Conservation (phyloP, 441 rosid species). For the Populus trichocarpa region DNA sequence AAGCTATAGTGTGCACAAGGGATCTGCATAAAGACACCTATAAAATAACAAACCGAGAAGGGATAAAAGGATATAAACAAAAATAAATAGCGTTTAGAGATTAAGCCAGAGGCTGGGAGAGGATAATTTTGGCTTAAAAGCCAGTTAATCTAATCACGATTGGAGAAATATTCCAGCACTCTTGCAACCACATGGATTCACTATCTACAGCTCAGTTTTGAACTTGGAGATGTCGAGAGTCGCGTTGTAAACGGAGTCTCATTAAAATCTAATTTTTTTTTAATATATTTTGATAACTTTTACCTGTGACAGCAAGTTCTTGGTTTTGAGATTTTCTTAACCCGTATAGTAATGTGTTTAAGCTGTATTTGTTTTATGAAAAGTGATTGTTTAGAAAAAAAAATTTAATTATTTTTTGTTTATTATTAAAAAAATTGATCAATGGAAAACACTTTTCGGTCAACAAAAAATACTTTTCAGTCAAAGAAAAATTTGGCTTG, state of each 20-base stretch:
- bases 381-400: too few relatives aligned
- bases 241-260: too few relatives aligned
- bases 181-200: neutral
- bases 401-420: too few relatives aligned
- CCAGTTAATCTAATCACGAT: neutral
- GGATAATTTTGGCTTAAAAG: neutral
- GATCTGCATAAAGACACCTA: neutral
- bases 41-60: neutral
- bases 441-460: too few relatives aligned
- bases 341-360: too few relatives aligned
- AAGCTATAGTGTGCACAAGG: too few relatives aligned
- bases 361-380: too few relatives aligned
- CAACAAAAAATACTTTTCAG: too few relatives aligned
- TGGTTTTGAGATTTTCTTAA: neutral
- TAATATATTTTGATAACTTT: neutral
- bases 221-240: too few relatives aligned
- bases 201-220: neutral
- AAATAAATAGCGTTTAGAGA: neutral
- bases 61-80: neutral
- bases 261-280: too few relatives aligned
- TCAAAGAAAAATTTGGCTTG: too few relatives aligned
- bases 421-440: too few relatives aligned
- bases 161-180: neutral
- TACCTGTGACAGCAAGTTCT: neutral
- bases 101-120: neutral